Evolutionary conservation across 139 green algal species (phyloP), one percentile per base, ranked within the genome.

Genomic region (Ostreobium quekettii): DNA sequence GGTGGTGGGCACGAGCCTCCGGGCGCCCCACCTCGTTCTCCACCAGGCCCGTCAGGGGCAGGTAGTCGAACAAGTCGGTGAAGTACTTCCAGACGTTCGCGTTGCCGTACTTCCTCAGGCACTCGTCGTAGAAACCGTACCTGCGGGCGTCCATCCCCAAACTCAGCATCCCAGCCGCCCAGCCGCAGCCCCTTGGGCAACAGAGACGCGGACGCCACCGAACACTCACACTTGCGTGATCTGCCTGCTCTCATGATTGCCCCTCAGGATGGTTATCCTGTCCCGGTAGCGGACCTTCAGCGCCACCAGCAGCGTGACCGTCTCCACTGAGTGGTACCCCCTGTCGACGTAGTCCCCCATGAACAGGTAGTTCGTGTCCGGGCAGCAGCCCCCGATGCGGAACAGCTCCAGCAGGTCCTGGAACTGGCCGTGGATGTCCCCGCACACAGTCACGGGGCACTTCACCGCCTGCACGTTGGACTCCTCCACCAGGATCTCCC

Each of bases 121-220:
- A 99, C 82, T 99, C 95, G 75, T 99, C 95, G 67, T 99, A 99
- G 78, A 99, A 99, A 30, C 95, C 95, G 71, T 97, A 97, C 35
- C 85, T 91, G 82, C 72, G 73, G 7, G 28, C n/a, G n/a, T n/a
- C n/a, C n/a, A n/a, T n/a, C n/a, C n/a, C n/a, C 11, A 31, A 7
- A 65, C 28, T 7, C 58, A 57, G 42, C 29, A 42, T 3, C 4
- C 22, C 15, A 48, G 48, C 29, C 48, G 49, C 32, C 46, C 59
- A 46, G 33, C 8, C 47, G 59, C 28, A 53, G 32, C n/a, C n/a
- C n/a, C n/a, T n/a, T n/a, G n/a, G n/a, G n/a, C 24, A 66, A n/a
- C n/a, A n/a, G n/a, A n/a, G n/a, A n/a, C 2, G 24, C 46, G 28
- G n/a, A n/a, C n/a, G n/a, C n/a, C n/a, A n/a, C n/a, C n/a, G 46